Evolutionary conservation across 2,329 filamentous ascomycete species (phyloP).

Genomic region (Colletotrichum sp.): DNA sequence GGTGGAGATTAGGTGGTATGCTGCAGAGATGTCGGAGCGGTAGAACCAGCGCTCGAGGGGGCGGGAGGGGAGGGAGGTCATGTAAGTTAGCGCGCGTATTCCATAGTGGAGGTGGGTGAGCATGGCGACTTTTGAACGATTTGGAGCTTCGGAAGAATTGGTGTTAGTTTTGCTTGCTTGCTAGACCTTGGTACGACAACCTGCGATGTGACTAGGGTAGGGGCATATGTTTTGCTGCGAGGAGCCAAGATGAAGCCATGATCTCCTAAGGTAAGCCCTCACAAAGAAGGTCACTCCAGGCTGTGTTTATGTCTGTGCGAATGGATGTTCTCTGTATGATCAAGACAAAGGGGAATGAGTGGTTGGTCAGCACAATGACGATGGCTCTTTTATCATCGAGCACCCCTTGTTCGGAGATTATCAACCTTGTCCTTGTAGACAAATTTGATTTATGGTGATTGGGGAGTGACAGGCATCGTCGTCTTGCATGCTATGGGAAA

Average conservation of each 20-base stretch:
- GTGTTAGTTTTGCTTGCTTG: not conserved
- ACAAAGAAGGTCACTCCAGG: not conserved
- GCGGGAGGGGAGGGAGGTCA: not conserved
- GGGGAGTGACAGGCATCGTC: not conserved
- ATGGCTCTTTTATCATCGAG: not conserved
- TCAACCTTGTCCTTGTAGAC: not conserved
- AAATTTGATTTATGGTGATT: not conserved
- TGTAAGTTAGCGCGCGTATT: not conserved
- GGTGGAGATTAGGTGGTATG: not conserved
- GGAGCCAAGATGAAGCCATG: not conserved
- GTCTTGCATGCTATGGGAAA: not conserved
- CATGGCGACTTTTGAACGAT: not conserved
- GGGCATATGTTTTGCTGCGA: accelerated
- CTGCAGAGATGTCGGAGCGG: not conserved
- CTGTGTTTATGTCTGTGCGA: not conserved
- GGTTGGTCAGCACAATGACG: not conserved
- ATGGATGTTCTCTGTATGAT: not conserved
- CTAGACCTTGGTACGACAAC: not conserved
- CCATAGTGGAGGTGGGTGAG: not conserved
- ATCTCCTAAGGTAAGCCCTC: not conserved
- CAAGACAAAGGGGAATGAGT: not conserved
- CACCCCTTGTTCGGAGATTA: not conserved
- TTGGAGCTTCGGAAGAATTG: not conserved
- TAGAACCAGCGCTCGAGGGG: slow-evolving; percentile 3
- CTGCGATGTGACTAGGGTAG: not conserved